Evolutionary conservation across 2,329 filamentous ascomycete species (phyloP), one percentile per base, ranked within the genome.

Genomic region (Xylariaceae sp.): DNA sequence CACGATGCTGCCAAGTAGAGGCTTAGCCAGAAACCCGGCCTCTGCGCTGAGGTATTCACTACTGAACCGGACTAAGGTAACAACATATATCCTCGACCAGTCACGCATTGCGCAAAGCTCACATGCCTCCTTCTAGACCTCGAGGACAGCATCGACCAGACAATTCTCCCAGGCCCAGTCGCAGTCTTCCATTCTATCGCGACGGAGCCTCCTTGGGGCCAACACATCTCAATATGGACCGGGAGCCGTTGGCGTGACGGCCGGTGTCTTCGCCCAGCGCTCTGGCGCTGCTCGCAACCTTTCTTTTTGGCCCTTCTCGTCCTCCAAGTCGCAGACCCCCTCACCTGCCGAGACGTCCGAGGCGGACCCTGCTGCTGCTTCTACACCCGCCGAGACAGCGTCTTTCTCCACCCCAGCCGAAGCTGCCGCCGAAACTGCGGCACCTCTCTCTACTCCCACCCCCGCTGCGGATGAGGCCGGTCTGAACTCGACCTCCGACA

Each of bases 1-100:
- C 47, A 60, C 68, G 66, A 86, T 86, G 82, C 74, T 85, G 70
- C 78, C 80, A 69, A 79, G 80, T 65, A 78, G 78, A 77, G 79
- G 80, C 65, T 67, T 84, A 57, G 74, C 77, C 62, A 78, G 75
- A 73, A 72, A 73, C 68, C 75, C 76, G 56, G 73, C 76, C 64
- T 71, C 78, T 64, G 75, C 73, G 68, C 67, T 76, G 67, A 71
- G 74, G 68, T 71, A 67, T 58, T 63, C 64, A 10, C 51, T 64
- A 55, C 57, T 61, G 39, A 61, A 53, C 56, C 67, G 65, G 55
- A 62, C 57, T 64, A 64, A 71, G 69, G 72, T 77, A 70, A 5
- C 23, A 30, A 30, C 23, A 64, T 67, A 67, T 55, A 66, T 15
- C 13, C 3, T 23, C 15, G 23, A 9, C 45, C 47, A 8, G 8